Evolutionary conservation across 2,329 filamentous ascomycete genomes (phyloP).

Genomic region (Mycosphaerella sp.): DNA sequence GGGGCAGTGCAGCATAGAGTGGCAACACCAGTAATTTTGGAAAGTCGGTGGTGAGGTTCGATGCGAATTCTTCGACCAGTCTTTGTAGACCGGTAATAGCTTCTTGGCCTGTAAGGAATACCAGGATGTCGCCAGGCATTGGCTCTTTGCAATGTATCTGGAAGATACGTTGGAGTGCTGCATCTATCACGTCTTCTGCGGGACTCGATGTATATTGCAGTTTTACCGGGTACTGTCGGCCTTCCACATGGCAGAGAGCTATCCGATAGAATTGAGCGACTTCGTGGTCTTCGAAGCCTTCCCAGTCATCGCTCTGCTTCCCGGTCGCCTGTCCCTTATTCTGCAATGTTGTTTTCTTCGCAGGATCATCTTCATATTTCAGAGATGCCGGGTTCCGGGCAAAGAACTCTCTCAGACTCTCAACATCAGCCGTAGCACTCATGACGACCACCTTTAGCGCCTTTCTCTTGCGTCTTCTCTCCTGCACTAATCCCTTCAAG

Average conservation of each 20-base stretch:
- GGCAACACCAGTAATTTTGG: conserved; percentile 60
- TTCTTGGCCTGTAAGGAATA: conserved; percentile 88
- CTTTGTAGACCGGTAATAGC: conserved; percentile 79
- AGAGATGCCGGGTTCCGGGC: conserved; percentile 21
- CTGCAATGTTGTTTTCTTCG: neutral
- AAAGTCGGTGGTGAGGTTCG: conserved; percentile 52
- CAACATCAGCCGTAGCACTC: conserved; percentile 92
- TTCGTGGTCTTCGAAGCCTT: conserved; percentile 25
- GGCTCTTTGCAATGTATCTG: conserved; percentile 76
- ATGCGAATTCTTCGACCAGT: conserved; percentile 72
- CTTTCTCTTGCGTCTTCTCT: conserved; percentile 53
- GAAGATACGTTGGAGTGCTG: conserved; percentile 73
- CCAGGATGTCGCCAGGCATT: conserved; percentile 87
- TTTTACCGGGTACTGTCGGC: conserved; percentile 80
- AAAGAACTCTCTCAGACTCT: conserved; percentile 72
- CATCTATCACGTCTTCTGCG: conserved; percentile 74
- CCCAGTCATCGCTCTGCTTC: conserved; percentile 6
- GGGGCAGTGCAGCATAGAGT: conserved; percentile 83
- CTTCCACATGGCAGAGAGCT: conserved; percentile 61
- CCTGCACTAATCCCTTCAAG: conserved; percentile 66
- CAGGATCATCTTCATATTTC: neutral
- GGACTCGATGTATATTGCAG: conserved; percentile 67
- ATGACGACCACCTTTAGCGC: conserved; percentile 88
- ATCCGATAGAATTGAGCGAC: neutral
- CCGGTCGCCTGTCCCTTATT: conserved; percentile 4